Conservation (phyloP, 2,329 filamentous ascomycete species). For the Diaporthe ampelina region DNA sequence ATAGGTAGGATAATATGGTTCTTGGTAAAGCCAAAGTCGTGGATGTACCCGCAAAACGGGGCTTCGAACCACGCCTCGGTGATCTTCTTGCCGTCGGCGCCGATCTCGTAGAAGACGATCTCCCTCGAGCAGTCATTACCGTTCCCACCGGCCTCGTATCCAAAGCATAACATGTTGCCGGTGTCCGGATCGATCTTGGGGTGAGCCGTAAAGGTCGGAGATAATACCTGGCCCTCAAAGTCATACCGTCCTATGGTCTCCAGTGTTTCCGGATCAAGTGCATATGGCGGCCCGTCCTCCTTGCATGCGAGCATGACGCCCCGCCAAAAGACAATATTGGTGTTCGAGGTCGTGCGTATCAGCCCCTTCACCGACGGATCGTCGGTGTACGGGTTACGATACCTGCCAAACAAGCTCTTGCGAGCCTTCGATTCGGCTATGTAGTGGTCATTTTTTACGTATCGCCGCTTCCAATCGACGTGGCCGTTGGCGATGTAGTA, state of each 20-base stretch:
- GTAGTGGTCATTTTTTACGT: constrained; percentile 47
- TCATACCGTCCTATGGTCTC: constrained; percentile 64
- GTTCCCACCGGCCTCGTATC: constrained; percentile 62
- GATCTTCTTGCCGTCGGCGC: constrained; percentile 3
- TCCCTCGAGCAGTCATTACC: constrained; percentile 58
- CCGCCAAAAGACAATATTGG: constrained; percentile 70
- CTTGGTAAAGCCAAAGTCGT: constrained; percentile 58
- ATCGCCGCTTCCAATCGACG: constrained; percentile 50
- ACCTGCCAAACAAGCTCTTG: constrained; percentile 63
- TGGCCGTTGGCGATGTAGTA: constrained; percentile 50
- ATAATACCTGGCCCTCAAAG: constrained; percentile 63
- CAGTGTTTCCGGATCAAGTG: constrained; percentile 62
- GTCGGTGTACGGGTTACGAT: constrained; percentile 71
- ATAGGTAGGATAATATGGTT: constrained; percentile 57
- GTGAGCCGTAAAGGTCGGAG: constrained; percentile 64
- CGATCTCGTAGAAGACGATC: constrained; percentile 48
- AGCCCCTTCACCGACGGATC: constrained; percentile 67
- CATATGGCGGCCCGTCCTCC: constrained; percentile 65
- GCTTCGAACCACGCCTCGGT: constrained; percentile 46
- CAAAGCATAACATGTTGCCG: constrained; percentile 65
- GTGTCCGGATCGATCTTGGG: constrained; percentile 65
- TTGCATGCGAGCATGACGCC: constrained; percentile 68
- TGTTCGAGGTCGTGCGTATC: constrained; percentile 70
- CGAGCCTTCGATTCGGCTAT: constrained; percentile 48
- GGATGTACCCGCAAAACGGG: constrained; percentile 56